Percentiles rank a stretch among this genome's conserved stretches.
These are phyloP conservation scores for Ceraceosorus bombacis DNA, from an alignment of 1,284 basidiomycete species.

Conservation along the genomic window DNA sequence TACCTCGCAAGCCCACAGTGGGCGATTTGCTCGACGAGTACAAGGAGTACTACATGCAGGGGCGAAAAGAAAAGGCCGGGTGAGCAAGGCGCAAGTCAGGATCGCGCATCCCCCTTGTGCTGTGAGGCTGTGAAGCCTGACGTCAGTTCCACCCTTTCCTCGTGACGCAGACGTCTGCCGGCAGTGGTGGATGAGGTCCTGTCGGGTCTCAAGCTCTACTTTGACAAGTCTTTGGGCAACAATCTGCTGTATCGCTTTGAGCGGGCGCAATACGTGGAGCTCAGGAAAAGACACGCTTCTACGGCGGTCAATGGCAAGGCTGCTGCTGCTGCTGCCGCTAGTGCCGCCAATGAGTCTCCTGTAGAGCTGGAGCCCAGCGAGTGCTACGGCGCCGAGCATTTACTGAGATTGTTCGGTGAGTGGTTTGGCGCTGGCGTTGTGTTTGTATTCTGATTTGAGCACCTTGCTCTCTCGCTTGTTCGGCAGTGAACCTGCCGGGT, in stretches of 20 bases:
- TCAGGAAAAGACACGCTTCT: conserved; percentile 62
- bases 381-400: conserved; percentile 89
- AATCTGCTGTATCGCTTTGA: conserved; percentile 92
- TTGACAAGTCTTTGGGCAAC: conserved; percentile 80
- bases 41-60: conserved; percentile 26
- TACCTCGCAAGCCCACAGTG: conserved; percentile 77
- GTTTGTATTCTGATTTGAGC: neutral
- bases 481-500: conserved; percentile 55
- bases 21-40: conserved; percentile 72
- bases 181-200: conserved; percentile 68
- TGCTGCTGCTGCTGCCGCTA: too few relatives aligned
- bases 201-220: conserved; percentile 84
- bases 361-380: conserved; percentile 68
- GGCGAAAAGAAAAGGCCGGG: conserved; percentile 8
- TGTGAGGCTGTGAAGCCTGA: conserved; percentile 5
- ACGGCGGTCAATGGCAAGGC: conserved; percentile 42
- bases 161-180: conserved; percentile 48
- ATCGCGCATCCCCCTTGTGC: neutral
- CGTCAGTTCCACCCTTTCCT: conserved; percentile 14
- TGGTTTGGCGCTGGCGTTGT: conserved; percentile 13
- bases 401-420: conserved; percentile 82
- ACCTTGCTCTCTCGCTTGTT: neutral
- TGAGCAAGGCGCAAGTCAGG: neutral
- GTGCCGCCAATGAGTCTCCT: too few relatives aligned
- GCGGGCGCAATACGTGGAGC: conserved; percentile 77